Percentiles rank a stretch among this genome's conserved stretches.
phyloP scores from a whole-genome alignment of 2,329 filamentous ascomycete genomes.

The Aspergillus sp. region DNA sequence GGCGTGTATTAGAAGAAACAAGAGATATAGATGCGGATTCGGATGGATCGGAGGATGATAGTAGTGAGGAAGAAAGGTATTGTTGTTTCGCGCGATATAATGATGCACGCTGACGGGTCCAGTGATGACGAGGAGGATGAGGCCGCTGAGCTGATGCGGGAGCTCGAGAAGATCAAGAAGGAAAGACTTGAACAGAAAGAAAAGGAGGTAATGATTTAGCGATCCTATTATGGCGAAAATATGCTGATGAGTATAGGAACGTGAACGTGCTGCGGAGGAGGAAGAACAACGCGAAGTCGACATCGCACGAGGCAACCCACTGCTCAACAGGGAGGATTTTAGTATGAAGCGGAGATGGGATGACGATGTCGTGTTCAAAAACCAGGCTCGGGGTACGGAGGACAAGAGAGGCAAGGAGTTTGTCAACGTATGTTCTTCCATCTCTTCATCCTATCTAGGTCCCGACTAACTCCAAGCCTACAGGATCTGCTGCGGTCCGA shows the following conservation, averaged over 20 bases:
- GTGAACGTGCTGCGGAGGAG: conserved; percentile 73
- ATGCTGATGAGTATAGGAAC: conserved; percentile 52
- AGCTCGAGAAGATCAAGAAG: conserved; percentile 88
- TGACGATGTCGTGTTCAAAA: conserved; percentile 98
- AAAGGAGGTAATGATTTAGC: conserved; percentile 50
- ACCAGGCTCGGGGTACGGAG: conserved; percentile 91
- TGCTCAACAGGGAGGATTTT: conserved; percentile 84
- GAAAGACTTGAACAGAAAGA: conserved; percentile 79
- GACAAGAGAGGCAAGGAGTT: conserved; percentile 93
- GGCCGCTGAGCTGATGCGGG: conserved; percentile 82
- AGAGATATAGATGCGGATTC: conserved; percentile 81
- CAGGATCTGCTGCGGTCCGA: conserved; percentile 86
- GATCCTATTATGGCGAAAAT: neutral
- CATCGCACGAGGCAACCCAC: conserved; percentile 86
- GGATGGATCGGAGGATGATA: conserved; percentile 57
- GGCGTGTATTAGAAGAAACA: conserved; percentile 82
- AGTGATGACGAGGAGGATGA: conserved; percentile 74
- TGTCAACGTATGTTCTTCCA: conserved; percentile 69
- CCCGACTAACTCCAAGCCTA: conserved; percentile 5
- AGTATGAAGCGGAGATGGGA: conserved; percentile 87
- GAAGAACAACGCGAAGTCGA: conserved; percentile 79
- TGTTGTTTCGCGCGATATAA: conserved; percentile 3
- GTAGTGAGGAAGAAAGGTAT: conserved; percentile 57
- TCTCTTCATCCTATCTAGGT: neutral
- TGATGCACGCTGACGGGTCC: conserved; percentile 25